These are phyloP conservation scores for Colletotrichum sp. DNA, from an alignment of 2,329 filamentous ascomycete species.

Conservation along the genomic window DNA sequence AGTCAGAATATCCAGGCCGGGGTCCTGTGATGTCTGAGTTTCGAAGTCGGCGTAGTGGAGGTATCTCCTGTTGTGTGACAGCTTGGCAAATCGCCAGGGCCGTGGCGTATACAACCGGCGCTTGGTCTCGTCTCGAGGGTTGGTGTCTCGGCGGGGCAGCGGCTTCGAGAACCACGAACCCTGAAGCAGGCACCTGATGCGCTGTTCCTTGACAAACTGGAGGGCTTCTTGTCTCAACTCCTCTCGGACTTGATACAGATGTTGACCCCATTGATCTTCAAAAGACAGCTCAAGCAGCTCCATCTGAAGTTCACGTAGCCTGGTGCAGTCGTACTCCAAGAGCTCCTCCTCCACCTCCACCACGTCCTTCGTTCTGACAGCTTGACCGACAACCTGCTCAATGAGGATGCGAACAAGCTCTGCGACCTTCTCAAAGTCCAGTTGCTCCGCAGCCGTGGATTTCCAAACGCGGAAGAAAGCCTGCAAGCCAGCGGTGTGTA, in stretches of 20 bases:
- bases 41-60: constrained; percentile 90
- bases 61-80: constrained; percentile 90
- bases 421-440: constrained; percentile 92
- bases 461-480: constrained; percentile 95
- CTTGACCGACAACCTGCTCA: constrained; percentile 86
- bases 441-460: constrained; percentile 79
- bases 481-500: constrained; percentile 85
- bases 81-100: constrained; percentile 81
- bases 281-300: constrained; percentile 89
- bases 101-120: constrained; percentile 51
- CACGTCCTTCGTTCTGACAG: constrained; percentile 81
- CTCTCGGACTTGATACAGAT: constrained; percentile 88
- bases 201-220: constrained; percentile 96
- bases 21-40: constrained; percentile 65
- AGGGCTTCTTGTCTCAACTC: constrained; percentile 89
- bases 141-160: constrained; percentile 40
- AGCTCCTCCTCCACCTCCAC: constrained; percentile 90
- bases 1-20: constrained; percentile 72
- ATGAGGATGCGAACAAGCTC: constrained; percentile 90
- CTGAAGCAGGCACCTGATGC: constrained; percentile 85
- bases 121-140: constrained; percentile 34
- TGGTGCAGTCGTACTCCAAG: constrained; percentile 78
- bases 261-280: constrained; percentile 92
- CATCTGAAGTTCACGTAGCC: constrained; percentile 89
- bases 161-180: constrained; percentile 84